Conservation (phyloP, 345 rosid genomes). For the Eutrema japonicum region DNA sequence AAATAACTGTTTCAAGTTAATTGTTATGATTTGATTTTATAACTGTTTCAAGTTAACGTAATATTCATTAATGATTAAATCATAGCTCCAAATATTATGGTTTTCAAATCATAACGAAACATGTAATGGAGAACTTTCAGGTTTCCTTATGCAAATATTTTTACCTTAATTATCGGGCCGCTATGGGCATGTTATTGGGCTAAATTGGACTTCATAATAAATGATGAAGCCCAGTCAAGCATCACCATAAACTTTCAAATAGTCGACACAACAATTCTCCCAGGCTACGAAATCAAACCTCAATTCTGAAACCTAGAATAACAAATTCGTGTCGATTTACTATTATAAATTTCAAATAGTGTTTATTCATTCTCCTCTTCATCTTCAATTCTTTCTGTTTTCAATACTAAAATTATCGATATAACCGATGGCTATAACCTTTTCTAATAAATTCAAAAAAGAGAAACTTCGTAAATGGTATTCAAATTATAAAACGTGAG, state of each 20-base stretch:
- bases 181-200: constrained; percentile 21
- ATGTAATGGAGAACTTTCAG: background rate
- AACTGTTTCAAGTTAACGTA: no score
- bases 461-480: background rate
- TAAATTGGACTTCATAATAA: background rate
- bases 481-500: no score
- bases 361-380: background rate
- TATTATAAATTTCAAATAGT: no score
- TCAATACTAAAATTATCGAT: background rate
- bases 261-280: background rate
- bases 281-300: background rate
- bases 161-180: background rate
- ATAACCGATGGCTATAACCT: background rate
- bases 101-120: background rate
- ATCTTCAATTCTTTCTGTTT: background rate
- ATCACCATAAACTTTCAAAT: background rate
- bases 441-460: background rate
- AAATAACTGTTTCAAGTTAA: no score
- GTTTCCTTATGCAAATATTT: background rate
- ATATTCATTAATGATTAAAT: no score
- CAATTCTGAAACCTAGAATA: constrained; percentile 2
- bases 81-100: background rate
- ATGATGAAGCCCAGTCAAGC: background rate
- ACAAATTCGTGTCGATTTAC: background rate
- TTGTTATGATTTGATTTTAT: no score